Conservation (phyloP, 805 yeast genomes). For the Ogataea paradorogensis region DNA sequence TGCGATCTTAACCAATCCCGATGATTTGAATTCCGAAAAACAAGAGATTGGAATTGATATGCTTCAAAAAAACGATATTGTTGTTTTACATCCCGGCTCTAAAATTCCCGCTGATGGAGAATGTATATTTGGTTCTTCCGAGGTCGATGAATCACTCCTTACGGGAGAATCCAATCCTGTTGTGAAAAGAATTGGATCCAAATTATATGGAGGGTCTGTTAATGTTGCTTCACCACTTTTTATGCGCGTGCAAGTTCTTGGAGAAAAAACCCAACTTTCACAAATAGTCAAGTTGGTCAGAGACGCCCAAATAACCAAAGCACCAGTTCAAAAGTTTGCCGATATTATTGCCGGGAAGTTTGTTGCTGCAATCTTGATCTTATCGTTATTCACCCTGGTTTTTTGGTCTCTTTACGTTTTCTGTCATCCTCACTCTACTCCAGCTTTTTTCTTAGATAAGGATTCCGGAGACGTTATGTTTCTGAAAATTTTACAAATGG, state of each 20-base stretch:
- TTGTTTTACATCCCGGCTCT: constrained; percentile 79
- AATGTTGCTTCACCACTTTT: constrained; percentile 75
- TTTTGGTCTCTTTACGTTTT: constrained; percentile 50
- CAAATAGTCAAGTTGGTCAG: constrained; percentile 84
- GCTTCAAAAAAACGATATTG: constrained; percentile 73
- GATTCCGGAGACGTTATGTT: constrained; percentile 20
- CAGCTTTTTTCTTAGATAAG: constrained; percentile 27
- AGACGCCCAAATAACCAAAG: constrained; percentile 83
- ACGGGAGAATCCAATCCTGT: constrained; percentile 91
- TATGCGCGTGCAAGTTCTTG: constrained; percentile 66
- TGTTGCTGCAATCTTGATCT: constrained; percentile 67
- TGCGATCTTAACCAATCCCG: constrained; percentile 49
- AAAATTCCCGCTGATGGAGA: constrained; percentile 91
- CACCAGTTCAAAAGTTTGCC: constrained; percentile 88
- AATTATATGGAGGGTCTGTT: constrained; percentile 85
- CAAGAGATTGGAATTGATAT: constrained; percentile 67
- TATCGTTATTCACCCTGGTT: constrained; percentile 65
- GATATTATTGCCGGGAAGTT: constrained; percentile 82
- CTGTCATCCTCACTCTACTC: constrained; percentile 17
- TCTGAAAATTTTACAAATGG: constrained; percentile 52
- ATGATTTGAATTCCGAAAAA: constrained; percentile 29
- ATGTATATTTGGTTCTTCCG: constrained; percentile 74
- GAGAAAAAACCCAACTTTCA: constrained; percentile 80
- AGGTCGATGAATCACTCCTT: constrained; percentile 81
- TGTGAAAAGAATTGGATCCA: constrained; percentile 54